A percentile compares a stretch with the other conserved stretches of the same genome.
phyloP scores from a whole-genome alignment of 306 rosid species.

The Citrullus mucosospermus region DNA sequence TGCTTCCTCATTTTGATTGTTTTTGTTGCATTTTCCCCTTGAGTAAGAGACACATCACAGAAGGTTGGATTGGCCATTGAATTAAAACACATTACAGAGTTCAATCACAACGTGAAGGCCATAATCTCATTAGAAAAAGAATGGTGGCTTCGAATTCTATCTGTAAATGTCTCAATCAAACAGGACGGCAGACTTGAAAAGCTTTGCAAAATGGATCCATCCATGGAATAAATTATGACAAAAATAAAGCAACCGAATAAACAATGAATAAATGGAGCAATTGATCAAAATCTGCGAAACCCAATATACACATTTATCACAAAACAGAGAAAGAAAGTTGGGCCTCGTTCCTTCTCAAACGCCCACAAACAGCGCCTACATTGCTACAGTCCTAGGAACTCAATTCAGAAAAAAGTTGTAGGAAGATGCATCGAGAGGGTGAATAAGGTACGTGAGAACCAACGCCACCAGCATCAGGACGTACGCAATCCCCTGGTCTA shows the following conservation, averaged over 20 bases:
- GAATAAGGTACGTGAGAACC: conserved; percentile 72
- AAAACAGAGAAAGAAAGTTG: background rate
- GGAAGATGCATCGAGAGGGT: conserved; percentile 53
- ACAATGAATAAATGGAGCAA: background rate
- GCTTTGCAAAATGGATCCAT: background rate
- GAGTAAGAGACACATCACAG: background rate
- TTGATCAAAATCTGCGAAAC: background rate
- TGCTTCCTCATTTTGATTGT: background rate
- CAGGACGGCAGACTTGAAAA: background rate
- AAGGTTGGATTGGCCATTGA: background rate
- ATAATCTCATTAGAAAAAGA: background rate
- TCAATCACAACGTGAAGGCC: background rate
- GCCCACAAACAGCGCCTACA: background rate
- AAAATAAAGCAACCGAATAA: background rate
- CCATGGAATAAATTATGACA: background rate
- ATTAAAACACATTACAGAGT: background rate
- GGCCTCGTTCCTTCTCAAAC: background rate
- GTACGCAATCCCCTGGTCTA: conserved; percentile 83
- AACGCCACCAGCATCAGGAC: conserved; percentile 65
- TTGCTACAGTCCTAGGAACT: background rate
- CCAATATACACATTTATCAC: background rate
- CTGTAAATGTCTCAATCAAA: background rate
- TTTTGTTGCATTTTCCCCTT: background rate
- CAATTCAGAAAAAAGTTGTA: conserved; percentile 19
- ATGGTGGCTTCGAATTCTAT: background rate